A percentile compares a stretch with the other conserved stretches of the same genome.
Evolutionary conservation across 1,139 yeast genomes (phyloP).

Genomic region (Diutina sp.): DNA sequence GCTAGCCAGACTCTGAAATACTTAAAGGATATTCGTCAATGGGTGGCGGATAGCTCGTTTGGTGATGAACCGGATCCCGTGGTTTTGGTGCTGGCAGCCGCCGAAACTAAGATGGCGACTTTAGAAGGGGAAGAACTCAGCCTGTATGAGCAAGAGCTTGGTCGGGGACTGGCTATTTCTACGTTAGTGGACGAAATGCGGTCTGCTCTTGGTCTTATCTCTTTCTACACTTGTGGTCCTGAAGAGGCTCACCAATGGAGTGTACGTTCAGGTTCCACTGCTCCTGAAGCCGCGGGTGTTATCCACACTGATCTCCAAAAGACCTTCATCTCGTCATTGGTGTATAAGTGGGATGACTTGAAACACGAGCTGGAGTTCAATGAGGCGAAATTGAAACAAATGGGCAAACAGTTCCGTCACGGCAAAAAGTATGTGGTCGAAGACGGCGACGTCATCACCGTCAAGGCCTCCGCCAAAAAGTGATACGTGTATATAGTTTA

Average conservation of each 20-base stretch:
- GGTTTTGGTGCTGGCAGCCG: constrained; percentile 46
- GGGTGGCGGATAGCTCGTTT: constrained; percentile 46
- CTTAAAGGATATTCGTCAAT: constrained; percentile 24
- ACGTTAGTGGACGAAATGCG: constrained; percentile 51
- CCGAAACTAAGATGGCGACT: constrained; percentile 32
- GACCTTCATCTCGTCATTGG: constrained; percentile 8
- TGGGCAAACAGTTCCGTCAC: constrained; percentile 40
- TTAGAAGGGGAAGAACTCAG: constrained; percentile 5
- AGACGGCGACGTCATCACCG: constrained; percentile 65
- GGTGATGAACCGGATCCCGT: constrained; percentile 26
- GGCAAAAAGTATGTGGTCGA: constrained; percentile 67
- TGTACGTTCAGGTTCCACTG: constrained; percentile 8
- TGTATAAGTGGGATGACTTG: constrained; percentile 49
- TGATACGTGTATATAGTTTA: background rate
- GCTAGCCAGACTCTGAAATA: constrained; percentile 31
- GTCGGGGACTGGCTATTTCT: constrained; percentile 25
- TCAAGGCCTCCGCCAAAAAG: constrained; percentile 30
- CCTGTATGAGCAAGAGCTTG: constrained; percentile 6
- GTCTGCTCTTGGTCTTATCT: constrained; percentile 47
- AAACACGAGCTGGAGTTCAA: constrained; percentile 25
- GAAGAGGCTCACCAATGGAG: constrained; percentile 10
- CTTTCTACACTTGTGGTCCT: constrained; percentile 10
- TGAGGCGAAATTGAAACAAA: constrained; percentile 26
- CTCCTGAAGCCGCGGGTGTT: constrained; percentile 10
- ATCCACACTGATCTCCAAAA: constrained; percentile 9